phyloP scores from a whole-genome alignment of 257 asterid species.

The Gynochthodes officinalis region DNA sequence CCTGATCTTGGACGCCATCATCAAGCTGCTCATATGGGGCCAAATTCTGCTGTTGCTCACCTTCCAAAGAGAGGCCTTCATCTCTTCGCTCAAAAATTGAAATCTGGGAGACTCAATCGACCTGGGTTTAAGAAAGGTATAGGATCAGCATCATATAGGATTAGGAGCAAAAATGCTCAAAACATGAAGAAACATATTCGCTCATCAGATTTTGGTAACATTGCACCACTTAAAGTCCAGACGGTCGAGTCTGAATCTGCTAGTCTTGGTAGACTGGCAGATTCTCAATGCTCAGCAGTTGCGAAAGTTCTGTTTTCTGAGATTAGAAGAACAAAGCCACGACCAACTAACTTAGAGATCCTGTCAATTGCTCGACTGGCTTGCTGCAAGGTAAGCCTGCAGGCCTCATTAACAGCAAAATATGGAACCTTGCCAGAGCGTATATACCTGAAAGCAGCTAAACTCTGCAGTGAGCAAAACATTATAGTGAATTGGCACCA shows the following conservation, averaged over 20 bases:
- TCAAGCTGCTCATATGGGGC: conserved; percentile 98
- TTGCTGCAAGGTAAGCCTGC: conserved; percentile 78
- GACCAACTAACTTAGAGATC: conserved; percentile 79
- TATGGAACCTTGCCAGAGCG: conserved; percentile 72
- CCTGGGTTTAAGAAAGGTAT: conserved; percentile 68
- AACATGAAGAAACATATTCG: conserved; percentile 66
- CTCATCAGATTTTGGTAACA: conserved; percentile 42
- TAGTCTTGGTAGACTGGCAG: conserved; percentile 66
- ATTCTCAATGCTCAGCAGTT: conserved; percentile 80
- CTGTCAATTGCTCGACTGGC: conserved; percentile 64
- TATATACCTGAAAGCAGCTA: conserved; percentile 82
- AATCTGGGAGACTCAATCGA: conserved; percentile 79
- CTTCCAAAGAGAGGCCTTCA: conserved; percentile 75
- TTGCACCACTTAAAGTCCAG: conserved; percentile 40
- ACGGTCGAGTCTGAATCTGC: conserved; percentile 46
- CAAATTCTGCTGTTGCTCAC: conserved; percentile 48
- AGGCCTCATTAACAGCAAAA: conserved; percentile 56
- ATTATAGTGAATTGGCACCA: conserved; percentile 80
- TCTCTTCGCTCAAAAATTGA: conserved; percentile 70
- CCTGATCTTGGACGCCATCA: conserved; percentile 99
- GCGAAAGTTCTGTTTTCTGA: conserved; percentile 74
- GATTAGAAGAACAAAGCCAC: conserved; percentile 67
- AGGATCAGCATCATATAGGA: conserved; percentile 68
- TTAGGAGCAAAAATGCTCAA: conserved; percentile 67
- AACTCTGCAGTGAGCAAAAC: conserved; percentile 88